Conservation (phyloP, 108 stramenopile genomes). For the Skeletonema potamos region DNA sequence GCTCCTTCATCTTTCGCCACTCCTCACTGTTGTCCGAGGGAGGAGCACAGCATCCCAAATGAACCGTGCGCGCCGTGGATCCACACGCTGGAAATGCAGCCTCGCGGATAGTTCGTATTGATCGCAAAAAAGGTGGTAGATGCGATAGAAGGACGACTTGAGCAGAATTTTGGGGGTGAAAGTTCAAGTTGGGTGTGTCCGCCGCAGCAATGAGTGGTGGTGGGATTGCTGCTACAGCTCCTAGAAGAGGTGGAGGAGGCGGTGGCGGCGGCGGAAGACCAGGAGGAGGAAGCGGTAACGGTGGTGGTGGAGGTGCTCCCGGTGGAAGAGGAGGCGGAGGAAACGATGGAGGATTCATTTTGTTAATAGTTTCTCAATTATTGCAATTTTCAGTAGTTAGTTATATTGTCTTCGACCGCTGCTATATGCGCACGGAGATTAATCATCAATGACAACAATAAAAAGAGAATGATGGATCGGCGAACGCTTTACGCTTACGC, state of each 20-base stretch:
- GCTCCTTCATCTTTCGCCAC: constrained; percentile 17
- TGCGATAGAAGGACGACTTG: constrained; percentile 31
- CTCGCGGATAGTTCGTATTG: constrained; percentile 34
- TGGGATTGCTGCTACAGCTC: background rate
- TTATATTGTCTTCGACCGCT: no score
- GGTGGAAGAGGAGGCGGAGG: constrained; percentile 14
- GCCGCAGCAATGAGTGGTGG: background rate
- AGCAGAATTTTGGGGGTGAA: constrained; percentile 27
- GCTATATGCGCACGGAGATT: no score
- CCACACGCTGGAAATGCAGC: constrained; percentile 32
- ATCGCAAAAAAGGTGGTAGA: constrained; percentile 32
- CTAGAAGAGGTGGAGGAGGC: constrained; percentile 24
- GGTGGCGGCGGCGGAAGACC: background rate
- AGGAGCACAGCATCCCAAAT: constrained; percentile 34
- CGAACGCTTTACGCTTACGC: no score
- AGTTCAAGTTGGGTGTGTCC: background rate
- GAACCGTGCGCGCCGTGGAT: constrained; percentile 25
- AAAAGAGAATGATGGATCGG: no score
- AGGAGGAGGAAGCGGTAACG: background rate
- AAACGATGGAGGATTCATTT: background rate
- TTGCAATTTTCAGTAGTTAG: no score
- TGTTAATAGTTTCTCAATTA: no score
- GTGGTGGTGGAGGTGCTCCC: constrained; percentile 14
- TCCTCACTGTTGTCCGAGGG: constrained; percentile 3
- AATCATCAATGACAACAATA: no score